phyloP scores from a whole-genome alignment of 2,329 filamentous ascomycete genomes.

The Aspergillus costaricaensis region DNA sequence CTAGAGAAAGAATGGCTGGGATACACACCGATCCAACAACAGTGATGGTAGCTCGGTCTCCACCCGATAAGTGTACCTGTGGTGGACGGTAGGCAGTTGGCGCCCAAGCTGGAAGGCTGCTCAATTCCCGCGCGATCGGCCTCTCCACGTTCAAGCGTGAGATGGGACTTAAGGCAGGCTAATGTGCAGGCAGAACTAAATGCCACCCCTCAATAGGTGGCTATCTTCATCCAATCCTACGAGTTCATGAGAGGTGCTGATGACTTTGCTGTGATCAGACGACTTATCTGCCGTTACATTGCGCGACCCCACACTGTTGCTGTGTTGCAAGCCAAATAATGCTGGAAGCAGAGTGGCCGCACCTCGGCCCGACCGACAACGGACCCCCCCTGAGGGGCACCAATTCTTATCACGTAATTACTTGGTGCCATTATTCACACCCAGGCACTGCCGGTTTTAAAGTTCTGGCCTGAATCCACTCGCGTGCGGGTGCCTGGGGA shows the following conservation, averaged over 20 bases:
- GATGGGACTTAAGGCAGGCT: no score
- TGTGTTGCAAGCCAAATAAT: background rate
- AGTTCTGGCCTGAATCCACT: background rate
- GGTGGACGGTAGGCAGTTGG: background rate
- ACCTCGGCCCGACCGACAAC: constrained; percentile 2
- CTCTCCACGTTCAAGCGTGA: background rate
- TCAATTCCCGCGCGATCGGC: background rate
- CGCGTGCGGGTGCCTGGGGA: background rate
- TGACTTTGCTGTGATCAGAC: background rate
- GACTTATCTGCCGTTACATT: background rate
- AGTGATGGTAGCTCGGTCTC: background rate
- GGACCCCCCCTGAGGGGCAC: background rate
- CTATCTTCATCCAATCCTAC: background rate
- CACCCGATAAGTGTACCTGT: background rate
- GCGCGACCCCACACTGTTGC: background rate
- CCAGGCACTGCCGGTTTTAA: background rate
- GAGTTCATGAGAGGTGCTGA: background rate
- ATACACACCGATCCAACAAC: background rate
- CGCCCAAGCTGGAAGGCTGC: background rate
- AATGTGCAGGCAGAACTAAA: background rate
- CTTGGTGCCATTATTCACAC: background rate
- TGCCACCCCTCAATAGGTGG: background rate
- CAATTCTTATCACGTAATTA: constrained; percentile 5
- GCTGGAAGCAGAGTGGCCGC: background rate
- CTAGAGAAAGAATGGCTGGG: background rate